These are phyloP conservation scores for Santalum album DNA, from an alignment of 164 flowering plant species.

Conservation along the genomic window DNA sequence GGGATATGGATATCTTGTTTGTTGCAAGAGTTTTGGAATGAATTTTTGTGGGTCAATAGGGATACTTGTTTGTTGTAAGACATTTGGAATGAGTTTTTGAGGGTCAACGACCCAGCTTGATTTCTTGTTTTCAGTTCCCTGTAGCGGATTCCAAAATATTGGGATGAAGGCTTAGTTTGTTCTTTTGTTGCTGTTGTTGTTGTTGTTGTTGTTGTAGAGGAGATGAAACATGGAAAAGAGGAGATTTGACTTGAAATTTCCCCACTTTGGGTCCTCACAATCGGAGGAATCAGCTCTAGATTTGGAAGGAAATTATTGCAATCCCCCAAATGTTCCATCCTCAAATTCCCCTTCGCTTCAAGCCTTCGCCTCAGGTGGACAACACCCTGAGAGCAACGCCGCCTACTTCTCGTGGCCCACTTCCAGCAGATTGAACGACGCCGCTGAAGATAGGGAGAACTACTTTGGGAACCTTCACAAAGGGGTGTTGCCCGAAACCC, in stretches of 20 bases:
- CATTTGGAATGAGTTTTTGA: too few relatives aligned
- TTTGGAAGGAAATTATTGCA: conserved; percentile 56
- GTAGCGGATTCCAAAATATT: too few relatives aligned
- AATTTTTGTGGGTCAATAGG: too few relatives aligned
- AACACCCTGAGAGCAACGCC: conserved; percentile 74
- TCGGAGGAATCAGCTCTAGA: conserved; percentile 85
- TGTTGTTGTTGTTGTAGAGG: too few relatives aligned
- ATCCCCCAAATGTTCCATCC: conserved; percentile 36
- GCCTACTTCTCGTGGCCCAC: conserved; percentile 97
- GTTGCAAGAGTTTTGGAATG: too few relatives aligned
- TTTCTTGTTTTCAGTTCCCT: too few relatives aligned
- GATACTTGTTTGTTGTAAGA: too few relatives aligned
- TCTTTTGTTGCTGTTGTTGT: too few relatives aligned
- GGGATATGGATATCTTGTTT: too few relatives aligned
- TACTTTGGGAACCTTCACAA: conserved; percentile 88
- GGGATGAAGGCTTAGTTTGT: too few relatives aligned
- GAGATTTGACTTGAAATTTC: conserved; percentile 38
- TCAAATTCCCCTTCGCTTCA: conserved; percentile 63
- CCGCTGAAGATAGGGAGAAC: conserved; percentile 85
- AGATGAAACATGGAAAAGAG: conserved; percentile 42
- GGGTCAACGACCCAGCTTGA: too few relatives aligned
- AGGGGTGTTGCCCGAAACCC: conserved; percentile 70
- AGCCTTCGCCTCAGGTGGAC: conserved; percentile 62
- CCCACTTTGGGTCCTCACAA: conserved; percentile 58
- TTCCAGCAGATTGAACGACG: conserved; percentile 57